Percentiles rank a stretch among this genome's conserved stretches.
Evolutionary conservation across 2,329 filamentous ascomycete species (phyloP).

Genomic region (Aureobasidium uvarum): DNA sequence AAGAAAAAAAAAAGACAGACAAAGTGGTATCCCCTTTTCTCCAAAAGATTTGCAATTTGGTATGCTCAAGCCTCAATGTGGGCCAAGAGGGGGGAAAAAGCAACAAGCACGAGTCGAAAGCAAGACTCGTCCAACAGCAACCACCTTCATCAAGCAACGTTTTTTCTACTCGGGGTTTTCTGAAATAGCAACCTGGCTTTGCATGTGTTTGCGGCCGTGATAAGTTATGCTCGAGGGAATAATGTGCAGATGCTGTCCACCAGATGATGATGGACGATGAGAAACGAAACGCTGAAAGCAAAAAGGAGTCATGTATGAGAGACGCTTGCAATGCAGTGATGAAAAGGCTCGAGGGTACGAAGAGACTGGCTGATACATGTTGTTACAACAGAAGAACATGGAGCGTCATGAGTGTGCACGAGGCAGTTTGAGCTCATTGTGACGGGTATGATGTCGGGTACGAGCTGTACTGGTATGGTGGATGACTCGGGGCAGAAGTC

Average conservation of each 20-base stretch:
- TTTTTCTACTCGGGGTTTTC: not conserved
- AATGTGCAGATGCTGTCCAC: slow-evolving; percentile 25
- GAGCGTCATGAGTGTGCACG: slow-evolving; percentile 1
- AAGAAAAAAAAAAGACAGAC: not conserved
- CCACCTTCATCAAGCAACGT: slow-evolving; percentile 1
- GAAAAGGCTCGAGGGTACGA: slow-evolving; percentile 28
- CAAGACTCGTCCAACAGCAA: slow-evolving; percentile 8
- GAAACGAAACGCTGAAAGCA: slow-evolving; percentile 25
- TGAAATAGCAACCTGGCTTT: not conserved
- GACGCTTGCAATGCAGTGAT: slow-evolving; percentile 34
- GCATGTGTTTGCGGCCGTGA: slow-evolving; percentile 16
- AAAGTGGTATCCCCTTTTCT: slow-evolving; percentile 12
- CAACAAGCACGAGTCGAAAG: slow-evolving; percentile 15
- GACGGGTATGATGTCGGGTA: slow-evolving; percentile 26
- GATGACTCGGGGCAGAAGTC: slow-evolving; percentile 38
- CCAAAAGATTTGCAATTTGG: slow-evolving; percentile 18
- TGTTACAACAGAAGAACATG: slow-evolving; percentile 30
- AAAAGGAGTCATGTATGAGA: slow-evolving; percentile 24
- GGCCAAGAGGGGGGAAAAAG: not conserved
- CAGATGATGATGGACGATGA: slow-evolving; percentile 7
- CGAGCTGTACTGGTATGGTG: slow-evolving; percentile 30
- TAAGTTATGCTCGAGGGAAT: slow-evolving; percentile 26
- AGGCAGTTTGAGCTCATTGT: slow-evolving; percentile 8
- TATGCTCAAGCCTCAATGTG: not conserved
- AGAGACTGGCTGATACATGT: slow-evolving; percentile 34